Evolutionary conservation across 192 early-diverging fungal genomes (phyloP).

Genomic region (Backusella circina): DNA sequence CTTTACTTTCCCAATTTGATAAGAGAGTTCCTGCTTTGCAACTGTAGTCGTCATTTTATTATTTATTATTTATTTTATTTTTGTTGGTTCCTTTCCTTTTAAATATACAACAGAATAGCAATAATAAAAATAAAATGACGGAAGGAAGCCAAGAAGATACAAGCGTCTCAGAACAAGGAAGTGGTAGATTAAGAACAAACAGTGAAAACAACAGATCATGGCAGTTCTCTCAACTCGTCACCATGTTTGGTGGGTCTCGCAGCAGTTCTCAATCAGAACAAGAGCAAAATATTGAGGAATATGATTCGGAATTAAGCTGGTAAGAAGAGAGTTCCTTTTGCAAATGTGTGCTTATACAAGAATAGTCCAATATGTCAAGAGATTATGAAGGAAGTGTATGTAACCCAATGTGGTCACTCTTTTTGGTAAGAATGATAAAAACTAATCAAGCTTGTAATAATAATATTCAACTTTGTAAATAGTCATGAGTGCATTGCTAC

Average conservation of each 20-base stretch:
- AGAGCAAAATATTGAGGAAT: neutral
- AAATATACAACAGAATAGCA: no score
- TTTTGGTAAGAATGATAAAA: slow-evolving; percentile 61
- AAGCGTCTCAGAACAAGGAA: neutral
- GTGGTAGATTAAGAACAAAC: neutral
- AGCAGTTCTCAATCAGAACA: neutral
- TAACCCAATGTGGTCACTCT: slow-evolving; percentile 81
- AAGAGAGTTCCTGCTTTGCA: no score
- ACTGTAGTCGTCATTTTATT: no score
- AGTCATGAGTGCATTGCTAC: slow-evolving; percentile 70
- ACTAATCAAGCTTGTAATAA: neutral
- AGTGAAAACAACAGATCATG: neutral
- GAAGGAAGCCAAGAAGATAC: neutral
- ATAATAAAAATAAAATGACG: neutral
- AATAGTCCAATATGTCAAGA: slow-evolving; percentile 73
- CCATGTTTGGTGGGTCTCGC: neutral
- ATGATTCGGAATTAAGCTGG: neutral
- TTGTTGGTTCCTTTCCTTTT: no score
- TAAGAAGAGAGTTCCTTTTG: neutral
- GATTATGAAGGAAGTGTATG: slow-evolving; percentile 68
- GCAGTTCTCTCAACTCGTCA: neutral
- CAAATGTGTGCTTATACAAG: neutral
- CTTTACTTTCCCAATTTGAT: no score
- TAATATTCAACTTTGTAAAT: no score
- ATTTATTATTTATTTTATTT: no score